Base-by-base conservation (phyloP, 805 yeast species). In the Ogataea henricii region DNA sequence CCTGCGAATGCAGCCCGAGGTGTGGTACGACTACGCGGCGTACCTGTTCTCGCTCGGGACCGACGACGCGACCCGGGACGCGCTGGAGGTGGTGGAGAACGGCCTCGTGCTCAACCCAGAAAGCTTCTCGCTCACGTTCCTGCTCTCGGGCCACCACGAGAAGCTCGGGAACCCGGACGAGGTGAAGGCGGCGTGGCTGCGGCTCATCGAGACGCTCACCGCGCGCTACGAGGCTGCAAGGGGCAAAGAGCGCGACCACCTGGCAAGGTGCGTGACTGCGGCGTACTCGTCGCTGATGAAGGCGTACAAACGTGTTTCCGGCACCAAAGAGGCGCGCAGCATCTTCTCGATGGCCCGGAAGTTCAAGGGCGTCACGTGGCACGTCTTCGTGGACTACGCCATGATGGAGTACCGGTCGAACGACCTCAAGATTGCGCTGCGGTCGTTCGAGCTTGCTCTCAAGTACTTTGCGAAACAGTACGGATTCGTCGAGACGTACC, bases 381-480 rank as follows among this genome's bases (percentile, higher is more conserved):
- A 89, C 56, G 77, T 92, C 17, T 92, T 78, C 66, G 83, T 84
- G 17, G 92, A 88, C 49, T 85, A 87, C 59, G 96, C 97, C 0
- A 71, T 81, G 62, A 73, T 90, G 71, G 99, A 92, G 62, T 83
- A 78, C 54, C 81, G 80, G 56, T 74, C 84, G 49, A 83, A 79
- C 50, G 86, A 83, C 51, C 69, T 76, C 20, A 83, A 80, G 45
- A 81, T 87, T 38, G 91, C 97, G 0, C 71, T 77, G 43, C 84
- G 84, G 60, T 82, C 91, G 16, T 85, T 89, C 63, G 95, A 87
- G 52, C 66, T 88, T 37, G 97, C 95, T 6, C 70, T 88, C 70
- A 87, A 82, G 61, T 57, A 66, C 39, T 68, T 64, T 20, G 69
- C 68, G 30, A 66, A 73, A 13, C 71, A 82, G 52, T 85, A 85